phyloP scores from a whole-genome alignment of 129 eudicot genomes.

The Helianthus annuus region DNA sequence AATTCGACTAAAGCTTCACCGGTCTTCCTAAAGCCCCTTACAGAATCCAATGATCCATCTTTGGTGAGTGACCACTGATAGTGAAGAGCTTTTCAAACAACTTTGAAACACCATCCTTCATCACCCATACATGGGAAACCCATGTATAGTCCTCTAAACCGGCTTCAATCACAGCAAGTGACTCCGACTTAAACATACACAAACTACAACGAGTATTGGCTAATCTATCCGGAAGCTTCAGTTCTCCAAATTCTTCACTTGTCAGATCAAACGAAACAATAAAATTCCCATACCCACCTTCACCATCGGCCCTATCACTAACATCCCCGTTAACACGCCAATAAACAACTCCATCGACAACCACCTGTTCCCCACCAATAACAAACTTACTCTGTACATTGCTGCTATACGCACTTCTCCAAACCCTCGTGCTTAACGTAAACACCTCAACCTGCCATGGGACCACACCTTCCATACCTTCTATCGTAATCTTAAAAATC shows the following conservation, averaged over 20 bases:
- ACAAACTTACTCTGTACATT: neutral
- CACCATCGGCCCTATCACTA: neutral
- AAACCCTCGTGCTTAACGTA: neutral
- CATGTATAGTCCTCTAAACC: no score
- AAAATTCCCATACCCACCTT: neutral
- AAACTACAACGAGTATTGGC: no score
- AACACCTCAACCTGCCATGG: conserved; percentile 1
- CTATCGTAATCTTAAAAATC: neutral
- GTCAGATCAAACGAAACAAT: conserved; percentile 15
- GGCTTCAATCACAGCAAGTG: no score
- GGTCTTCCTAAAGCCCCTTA: no score
- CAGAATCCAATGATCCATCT: no score
- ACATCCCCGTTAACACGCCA: neutral
- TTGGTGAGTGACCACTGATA: no score
- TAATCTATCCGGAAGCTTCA: neutral
- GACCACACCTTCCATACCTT: no score
- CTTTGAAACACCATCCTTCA: no score
- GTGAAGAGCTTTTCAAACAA: no score
- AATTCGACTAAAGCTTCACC: no score
- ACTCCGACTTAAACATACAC: no score
- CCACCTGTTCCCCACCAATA: neutral
- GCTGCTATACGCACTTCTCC: neutral
- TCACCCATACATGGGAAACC: no score
- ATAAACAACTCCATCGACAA: neutral
- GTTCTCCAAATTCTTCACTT: neutral